Conservation (phyloP, 495 filamentous ascomycete species). For the Copromyces sp. region DNA sequence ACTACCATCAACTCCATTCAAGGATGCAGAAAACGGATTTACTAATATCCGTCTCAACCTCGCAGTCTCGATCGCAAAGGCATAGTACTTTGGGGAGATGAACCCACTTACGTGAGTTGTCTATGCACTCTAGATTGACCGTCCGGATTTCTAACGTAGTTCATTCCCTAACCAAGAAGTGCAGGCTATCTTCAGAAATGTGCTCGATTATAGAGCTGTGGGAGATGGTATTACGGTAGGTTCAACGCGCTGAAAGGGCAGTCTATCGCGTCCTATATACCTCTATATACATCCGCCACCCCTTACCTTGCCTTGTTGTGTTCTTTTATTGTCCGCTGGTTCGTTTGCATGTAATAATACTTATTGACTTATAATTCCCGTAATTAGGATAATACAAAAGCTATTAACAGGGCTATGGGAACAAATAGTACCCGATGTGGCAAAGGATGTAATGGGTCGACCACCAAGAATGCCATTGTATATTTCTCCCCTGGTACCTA, state of each 20-base stretch:
- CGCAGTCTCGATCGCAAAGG: constrained; percentile 53
- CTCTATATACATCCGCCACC: neutral
- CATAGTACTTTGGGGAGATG: constrained; percentile 47
- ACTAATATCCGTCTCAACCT: neutral
- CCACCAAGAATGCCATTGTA: constrained; percentile 56
- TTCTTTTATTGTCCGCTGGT: too few species aligned
- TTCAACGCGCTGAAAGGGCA: neutral
- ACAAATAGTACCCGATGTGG: constrained; percentile 63
- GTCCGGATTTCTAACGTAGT: neutral
- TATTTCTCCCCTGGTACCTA: constrained; percentile 72
- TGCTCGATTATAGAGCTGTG: constrained; percentile 51
- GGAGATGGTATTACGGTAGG: constrained; percentile 52
- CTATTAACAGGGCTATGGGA: constrained; percentile 66
- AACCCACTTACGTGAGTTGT: constrained; percentile 30
- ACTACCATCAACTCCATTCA: too few species aligned
- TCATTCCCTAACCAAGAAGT: constrained; percentile 27
- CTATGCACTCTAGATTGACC: too few species aligned
- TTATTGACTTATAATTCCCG: too few species aligned
- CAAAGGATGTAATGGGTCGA: constrained; percentile 62
- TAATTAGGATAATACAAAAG: constrained; percentile 55
- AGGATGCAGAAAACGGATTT: too few species aligned
- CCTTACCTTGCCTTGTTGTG: neutral
- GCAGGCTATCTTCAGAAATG: constrained; percentile 59
- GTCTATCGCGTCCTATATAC: neutral
- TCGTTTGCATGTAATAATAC: too few species aligned